Percentiles rank a stretch among this genome's conserved stretches.
Conservation (phyloP, 2,329 filamentous ascomycete genomes). For the Penicillium hordei region DNA sequence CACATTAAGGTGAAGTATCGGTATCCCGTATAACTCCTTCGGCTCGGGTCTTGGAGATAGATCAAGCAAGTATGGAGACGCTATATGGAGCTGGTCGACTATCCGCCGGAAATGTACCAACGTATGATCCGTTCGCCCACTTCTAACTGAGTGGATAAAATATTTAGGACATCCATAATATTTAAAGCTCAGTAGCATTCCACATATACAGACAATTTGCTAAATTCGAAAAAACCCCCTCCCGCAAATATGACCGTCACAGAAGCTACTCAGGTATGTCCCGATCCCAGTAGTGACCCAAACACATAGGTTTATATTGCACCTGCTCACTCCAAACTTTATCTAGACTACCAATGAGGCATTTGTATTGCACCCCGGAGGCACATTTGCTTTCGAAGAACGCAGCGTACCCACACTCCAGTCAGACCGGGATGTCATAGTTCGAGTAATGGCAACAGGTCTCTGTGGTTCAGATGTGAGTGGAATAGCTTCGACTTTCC, state of each 20-base stretch:
- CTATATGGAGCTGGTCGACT: background rate
- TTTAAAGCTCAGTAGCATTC: background rate
- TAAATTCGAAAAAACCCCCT: no score
- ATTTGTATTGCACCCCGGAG: conserved; percentile 23
- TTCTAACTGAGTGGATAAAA: background rate
- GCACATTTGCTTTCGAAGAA: conserved; percentile 24
- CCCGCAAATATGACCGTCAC: conserved; percentile 1
- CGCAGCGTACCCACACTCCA: conserved; percentile 20
- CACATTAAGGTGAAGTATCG: background rate
- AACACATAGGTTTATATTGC: background rate
- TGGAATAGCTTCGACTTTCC: background rate
- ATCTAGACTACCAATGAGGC: conserved; percentile 12
- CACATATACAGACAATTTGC: background rate
- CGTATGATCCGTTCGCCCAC: background rate
- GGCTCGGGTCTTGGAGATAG: background rate
- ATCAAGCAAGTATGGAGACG: background rate
- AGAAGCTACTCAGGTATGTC: conserved; percentile 2
- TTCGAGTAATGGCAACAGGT: conserved; percentile 75
- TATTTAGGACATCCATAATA: background rate
- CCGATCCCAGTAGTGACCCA: background rate
- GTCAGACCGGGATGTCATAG: conserved; percentile 65
- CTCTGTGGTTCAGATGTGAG: conserved; percentile 79
- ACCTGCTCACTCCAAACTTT: background rate
- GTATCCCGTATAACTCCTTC: background rate
- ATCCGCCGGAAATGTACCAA: background rate